A percentile compares a stretch with the other conserved stretches of the same genome.
These are phyloP conservation scores for Linnemannia schmuckeri DNA, from an alignment of 192 early-diverging fungal species.

Conservation along the genomic window DNA sequence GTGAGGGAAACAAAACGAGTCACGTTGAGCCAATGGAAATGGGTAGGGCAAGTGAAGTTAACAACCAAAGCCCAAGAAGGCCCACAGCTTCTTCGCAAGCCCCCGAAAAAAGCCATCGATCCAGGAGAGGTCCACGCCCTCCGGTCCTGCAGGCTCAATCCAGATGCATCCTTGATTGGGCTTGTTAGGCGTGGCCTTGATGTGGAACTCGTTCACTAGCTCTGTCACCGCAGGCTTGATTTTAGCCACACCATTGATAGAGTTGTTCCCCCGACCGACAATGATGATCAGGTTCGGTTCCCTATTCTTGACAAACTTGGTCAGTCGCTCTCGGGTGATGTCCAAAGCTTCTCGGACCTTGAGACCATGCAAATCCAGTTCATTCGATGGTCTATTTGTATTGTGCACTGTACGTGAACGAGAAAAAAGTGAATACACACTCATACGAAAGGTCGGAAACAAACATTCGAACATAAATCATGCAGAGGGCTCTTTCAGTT, in stretches of 20 bases:
- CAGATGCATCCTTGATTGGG: conserved; percentile 73
- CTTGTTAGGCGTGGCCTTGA: conserved; percentile 63
- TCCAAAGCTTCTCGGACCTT: conserved; percentile 74
- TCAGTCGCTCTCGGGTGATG: conserved; percentile 62
- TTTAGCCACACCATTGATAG: conserved; percentile 66
- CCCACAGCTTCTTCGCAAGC: conserved; percentile 7
- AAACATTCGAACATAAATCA: not conserved
- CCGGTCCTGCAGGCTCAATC: conserved; percentile 61
- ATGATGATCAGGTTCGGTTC: conserved; percentile 67
- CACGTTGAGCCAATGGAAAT: not conserved
- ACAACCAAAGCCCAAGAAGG: not conserved
- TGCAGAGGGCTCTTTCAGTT: not conserved
- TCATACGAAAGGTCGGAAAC: not conserved
- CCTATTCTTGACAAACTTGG: conserved; percentile 61
- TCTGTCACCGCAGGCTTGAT: conserved; percentile 76
- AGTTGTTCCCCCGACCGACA: conserved; percentile 75
- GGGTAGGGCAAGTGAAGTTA: not conserved
- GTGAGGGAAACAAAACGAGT: not conserved
- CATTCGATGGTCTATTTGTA: conserved; percentile 39
- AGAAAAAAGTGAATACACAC: not conserved
- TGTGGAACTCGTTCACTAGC: conserved; percentile 63
- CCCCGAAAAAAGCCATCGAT: conserved; percentile 53
- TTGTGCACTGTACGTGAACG: conserved; percentile 59
- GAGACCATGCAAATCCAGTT: conserved; percentile 80
- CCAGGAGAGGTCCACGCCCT: conserved; percentile 62